Percentiles rank a stretch among this genome's conserved stretches.
Conservation (phyloP, 2,329 filamentous ascomycete genomes). For the Phialophora verrucosa region DNA sequence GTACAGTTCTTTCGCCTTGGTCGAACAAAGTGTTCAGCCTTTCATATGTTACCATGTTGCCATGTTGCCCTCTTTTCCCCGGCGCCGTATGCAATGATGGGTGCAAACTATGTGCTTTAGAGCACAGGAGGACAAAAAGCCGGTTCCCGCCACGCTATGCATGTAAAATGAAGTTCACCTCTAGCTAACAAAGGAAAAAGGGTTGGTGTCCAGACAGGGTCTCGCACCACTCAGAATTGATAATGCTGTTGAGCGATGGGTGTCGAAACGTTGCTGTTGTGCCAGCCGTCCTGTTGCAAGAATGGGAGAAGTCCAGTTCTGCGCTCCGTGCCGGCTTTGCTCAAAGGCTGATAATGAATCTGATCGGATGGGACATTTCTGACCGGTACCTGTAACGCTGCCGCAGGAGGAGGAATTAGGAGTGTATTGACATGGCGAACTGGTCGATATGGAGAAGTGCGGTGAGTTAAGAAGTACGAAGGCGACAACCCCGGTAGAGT, state of each 20-base stretch:
- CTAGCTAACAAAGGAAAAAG: conserved; percentile 6
- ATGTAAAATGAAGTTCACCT: conserved; percentile 10
- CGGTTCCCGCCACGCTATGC: conserved; percentile 31
- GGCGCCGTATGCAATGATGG: conserved; percentile 22
- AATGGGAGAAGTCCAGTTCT: conserved; percentile 71
- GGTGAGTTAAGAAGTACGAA: conserved; percentile 82
- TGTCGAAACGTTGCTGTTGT: conserved; percentile 40
- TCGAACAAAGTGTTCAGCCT: conserved; percentile 3
- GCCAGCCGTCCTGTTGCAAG: conserved; percentile 52
- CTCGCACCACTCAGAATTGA: conserved; percentile 23
- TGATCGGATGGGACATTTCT: conserved; percentile 68
- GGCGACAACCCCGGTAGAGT: conserved; percentile 77
- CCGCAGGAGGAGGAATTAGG: conserved; percentile 83
- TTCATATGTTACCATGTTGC: conserved; percentile 18
- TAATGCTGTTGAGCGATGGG: conserved; percentile 35
- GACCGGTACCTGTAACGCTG: conserved; percentile 76
- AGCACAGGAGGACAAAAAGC: conserved; percentile 13
- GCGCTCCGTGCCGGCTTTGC: conserved; percentile 70
- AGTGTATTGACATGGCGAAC: conserved; percentile 88
- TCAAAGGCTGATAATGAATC: conserved; percentile 83
- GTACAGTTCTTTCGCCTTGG: conserved; percentile 21
- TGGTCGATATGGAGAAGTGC: conserved; percentile 90
- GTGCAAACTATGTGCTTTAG: conserved; percentile 19
- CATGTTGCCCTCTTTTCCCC: conserved; percentile 9
- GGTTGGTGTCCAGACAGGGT: conserved; percentile 1